These are phyloP conservation scores for Chlamydomonas urium DNA, from an alignment of 139 green algal genomes.

Conservation along the genomic window DNA sequence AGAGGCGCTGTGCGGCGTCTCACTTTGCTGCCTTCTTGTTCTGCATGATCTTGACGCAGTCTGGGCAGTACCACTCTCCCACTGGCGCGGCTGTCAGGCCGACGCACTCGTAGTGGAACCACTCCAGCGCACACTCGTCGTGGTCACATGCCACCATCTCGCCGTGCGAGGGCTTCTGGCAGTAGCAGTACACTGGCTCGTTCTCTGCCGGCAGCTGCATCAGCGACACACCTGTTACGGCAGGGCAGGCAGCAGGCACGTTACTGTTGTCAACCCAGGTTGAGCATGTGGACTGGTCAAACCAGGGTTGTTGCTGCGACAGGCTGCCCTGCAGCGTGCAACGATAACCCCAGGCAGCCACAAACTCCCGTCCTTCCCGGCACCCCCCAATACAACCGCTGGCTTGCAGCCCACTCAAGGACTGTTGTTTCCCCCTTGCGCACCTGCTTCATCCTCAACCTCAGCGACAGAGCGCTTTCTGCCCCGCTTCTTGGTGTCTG, in stretches of 20 bases:
- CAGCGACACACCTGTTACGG: not conserved
- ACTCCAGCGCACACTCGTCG: conserved; percentile 80
- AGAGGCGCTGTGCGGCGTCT: too few relatives aligned
- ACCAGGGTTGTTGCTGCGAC: too few relatives aligned
- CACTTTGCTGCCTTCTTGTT: conserved; percentile 1
- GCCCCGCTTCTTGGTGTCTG: conserved; percentile 10
- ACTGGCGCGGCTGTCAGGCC: conserved; percentile 55
- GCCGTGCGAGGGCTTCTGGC: conserved; percentile 44
- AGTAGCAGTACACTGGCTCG: conserved; percentile 85
- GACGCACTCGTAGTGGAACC: conserved; percentile 89
- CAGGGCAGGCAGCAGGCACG: too few relatives aligned
- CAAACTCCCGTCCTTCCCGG: too few relatives aligned
- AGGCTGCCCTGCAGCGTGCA: too few relatives aligned
- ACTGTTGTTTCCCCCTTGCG: too few relatives aligned
- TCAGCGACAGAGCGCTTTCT: not conserved
- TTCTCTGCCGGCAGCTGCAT: conserved; percentile 15
- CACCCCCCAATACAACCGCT: too few relatives aligned
- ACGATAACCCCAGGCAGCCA: too few relatives aligned
- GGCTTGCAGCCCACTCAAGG: too few relatives aligned
- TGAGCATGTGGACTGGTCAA: too few relatives aligned
- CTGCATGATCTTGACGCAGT: conserved; percentile 13
- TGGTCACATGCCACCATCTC: conserved; percentile 76
- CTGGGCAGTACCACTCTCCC: conserved; percentile 42
- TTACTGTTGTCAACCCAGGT: too few relatives aligned
- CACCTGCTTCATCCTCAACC: not conserved